phyloP scores from a whole-genome alignment of 2,329 filamentous ascomycete species.

The Ilyonectria sp. region DNA sequence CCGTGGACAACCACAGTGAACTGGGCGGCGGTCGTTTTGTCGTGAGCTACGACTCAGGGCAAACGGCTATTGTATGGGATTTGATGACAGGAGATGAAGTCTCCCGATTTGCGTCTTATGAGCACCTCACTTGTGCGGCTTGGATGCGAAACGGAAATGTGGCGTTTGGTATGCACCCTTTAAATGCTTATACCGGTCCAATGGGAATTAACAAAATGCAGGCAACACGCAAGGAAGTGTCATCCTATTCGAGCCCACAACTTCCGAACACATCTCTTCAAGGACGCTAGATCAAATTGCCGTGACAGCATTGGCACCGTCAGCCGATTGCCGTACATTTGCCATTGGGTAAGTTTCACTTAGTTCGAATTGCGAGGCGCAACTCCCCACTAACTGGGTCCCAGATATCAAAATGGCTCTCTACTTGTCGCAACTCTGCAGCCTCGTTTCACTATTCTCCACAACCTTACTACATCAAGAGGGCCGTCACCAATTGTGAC shows the following conservation, averaged over 20 bases:
- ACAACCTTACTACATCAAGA: slow-evolving; percentile 89
- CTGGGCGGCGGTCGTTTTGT: slow-evolving; percentile 86
- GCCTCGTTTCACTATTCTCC: slow-evolving; percentile 92
- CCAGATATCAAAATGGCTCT: slow-evolving; percentile 93
- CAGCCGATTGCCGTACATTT: slow-evolving; percentile 92
- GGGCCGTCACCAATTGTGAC: slow-evolving; percentile 89
- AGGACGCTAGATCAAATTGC: slow-evolving; percentile 93
- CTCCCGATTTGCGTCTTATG: slow-evolving; percentile 92
- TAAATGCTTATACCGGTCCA: neutral
- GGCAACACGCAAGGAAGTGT: slow-evolving; percentile 94
- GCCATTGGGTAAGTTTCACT: slow-evolving; percentile 83
- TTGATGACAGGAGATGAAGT: slow-evolving; percentile 92
- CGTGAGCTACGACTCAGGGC: slow-evolving; percentile 92
- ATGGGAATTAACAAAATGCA: slow-evolving; percentile 56
- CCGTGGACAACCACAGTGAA: slow-evolving; percentile 93
- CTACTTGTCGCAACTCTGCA: slow-evolving; percentile 91
- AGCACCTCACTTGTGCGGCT: slow-evolving; percentile 84
- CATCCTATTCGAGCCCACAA: slow-evolving; percentile 93
- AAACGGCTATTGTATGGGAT: slow-evolving; percentile 97
- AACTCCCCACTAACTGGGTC: slow-evolving; percentile 29
- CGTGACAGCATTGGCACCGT: slow-evolving; percentile 92
- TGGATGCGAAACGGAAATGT: slow-evolving; percentile 99
- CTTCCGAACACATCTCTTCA: slow-evolving; percentile 91
- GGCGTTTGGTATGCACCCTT: slow-evolving; percentile 82
- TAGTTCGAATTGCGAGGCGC: neutral